Base-by-base conservation (phyloP, 1,284 basidiomycete genomes). In the Ustilago crameri region DNA sequence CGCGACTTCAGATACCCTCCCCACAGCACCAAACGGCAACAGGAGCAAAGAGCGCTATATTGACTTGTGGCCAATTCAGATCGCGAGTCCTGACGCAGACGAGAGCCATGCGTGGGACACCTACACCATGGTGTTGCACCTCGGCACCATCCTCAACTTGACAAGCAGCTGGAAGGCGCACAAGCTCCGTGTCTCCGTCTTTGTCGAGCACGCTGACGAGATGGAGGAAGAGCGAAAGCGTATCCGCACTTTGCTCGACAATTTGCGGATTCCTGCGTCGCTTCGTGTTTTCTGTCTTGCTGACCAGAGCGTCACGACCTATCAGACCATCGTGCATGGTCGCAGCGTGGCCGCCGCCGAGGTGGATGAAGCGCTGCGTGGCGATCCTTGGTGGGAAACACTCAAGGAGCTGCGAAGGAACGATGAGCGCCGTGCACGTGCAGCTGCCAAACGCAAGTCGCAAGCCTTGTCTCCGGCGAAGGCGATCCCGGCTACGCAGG, bases 61-160 rank as follows among this genome's bases (percentile, higher is more conserved):
- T 24, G 81, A 82, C 49, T 51, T 82, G 24, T 82, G 81, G 81
- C 81, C 81, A 3, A 74, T 82, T 24, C 81, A 82, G 54, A 82
- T 82, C 41, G 75, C 79, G 4, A 78, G 73, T 23, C 59, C 73
- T 1, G 76, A 78, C 14, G 61, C 62, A 5, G 76, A 77, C 49
- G 62, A 73, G 23, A 67, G 56, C 27, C 79, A 76, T 20, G 76
- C 77, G 17, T 82, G 81, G 81, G 81, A 82, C 54, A 82, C 80
- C 5, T 82, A 82, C 64, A 82, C 81, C 12, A 82, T 82, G 80
- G 80, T 82, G 12, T 72, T 82, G 18, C 81, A 82, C 40, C 73
- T 82, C 41, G 81, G 81, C 51, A 82, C 81, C 5, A 82, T 82
- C 30, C 67, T 82, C 18, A 81, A 77, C 53, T 63, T 82, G 22